Base-by-base conservation (phyloP, 2,329 filamentous ascomycete species). In the Epichloe elymi region DNA sequence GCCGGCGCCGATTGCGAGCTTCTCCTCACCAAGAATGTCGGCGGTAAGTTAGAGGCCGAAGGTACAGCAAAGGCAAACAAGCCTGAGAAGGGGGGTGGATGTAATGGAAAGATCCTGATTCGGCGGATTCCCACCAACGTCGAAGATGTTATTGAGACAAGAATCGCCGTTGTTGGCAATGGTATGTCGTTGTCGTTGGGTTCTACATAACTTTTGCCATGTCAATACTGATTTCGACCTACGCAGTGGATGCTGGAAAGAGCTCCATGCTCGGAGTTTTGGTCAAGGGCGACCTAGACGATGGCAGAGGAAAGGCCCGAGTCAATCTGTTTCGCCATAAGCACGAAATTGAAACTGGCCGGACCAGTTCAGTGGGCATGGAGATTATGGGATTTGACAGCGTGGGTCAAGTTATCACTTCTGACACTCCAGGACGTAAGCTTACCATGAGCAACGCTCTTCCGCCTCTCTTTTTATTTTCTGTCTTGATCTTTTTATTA, bases 341-440 rank as follows among this genome's bases (percentile, higher is more conserved):
- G 69, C 93, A 98, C 63, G 93, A 98, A 69, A 86, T 97, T 40
- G 93, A 98, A 68, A 93, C 87, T 45, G 93, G 93, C 1, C 79
- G 93, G 57, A 98, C 93, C 10, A 95, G 88, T 64, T 96, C 90
- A 0, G 93, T 98, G 0, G 91, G 93, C 41, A 94, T 97, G 90
- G 93, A 98, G 67, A 97, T 97, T 55, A 89, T 97, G 85, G 93
- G 93, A 2, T 98, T 96, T 60, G 89, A 97, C 66, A 88, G 85
- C 48, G 78, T 79, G 51, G 91, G 93, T 30, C 80, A 90, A 26
- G 85, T 95, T 30, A 79, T 97, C 15, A 80, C 82, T 15, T 91
- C 87, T 39, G 85, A 85, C 53, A 85, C 84, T 0, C 86, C 90
- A 2, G 91, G 89, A 1, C 80, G 93, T 65, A 88, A 85, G 70